Evolutionary conservation across 768 basidiomycete genomes (phyloP).

Genomic region (Mycena belliarum): DNA sequence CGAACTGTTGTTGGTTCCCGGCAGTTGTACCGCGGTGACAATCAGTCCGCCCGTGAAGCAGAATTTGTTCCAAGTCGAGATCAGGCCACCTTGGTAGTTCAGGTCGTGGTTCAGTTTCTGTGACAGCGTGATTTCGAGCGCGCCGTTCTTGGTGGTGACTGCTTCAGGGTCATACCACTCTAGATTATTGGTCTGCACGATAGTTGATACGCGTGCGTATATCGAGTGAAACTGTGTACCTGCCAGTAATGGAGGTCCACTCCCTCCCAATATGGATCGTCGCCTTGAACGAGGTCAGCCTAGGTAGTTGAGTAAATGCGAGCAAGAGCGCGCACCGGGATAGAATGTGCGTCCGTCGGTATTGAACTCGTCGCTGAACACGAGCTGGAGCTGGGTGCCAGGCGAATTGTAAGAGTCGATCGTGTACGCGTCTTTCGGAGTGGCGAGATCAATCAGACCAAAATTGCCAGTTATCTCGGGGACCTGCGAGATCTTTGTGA

Average conservation of each 20-base stretch:
- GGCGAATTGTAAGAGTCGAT: conserved; percentile 55
- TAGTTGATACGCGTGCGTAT: background rate
- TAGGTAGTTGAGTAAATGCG: conserved; percentile 51
- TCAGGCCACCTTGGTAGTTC: conserved; percentile 70
- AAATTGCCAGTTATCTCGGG: conserved; percentile 63
- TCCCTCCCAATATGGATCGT: conserved; percentile 54
- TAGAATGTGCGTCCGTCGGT: conserved; percentile 78
- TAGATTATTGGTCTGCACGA: conserved; percentile 59
- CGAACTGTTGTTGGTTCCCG: conserved; percentile 55
- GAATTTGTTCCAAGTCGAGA: conserved; percentile 75
- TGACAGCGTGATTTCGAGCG: conserved; percentile 73
- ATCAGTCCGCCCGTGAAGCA: conserved; percentile 91
- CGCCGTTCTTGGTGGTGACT: conserved; percentile 71
- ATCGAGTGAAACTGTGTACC: conserved; percentile 30
- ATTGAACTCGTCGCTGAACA: conserved; percentile 92
- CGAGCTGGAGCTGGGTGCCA: conserved; percentile 57
- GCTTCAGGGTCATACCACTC: conserved; percentile 91
- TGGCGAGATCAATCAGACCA: conserved; percentile 76
- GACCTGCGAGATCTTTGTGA: conserved; percentile 36
- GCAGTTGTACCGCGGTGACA: conserved; percentile 66
- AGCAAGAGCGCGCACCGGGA: conserved; percentile 44
- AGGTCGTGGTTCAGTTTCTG: conserved; percentile 68
- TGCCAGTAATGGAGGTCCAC: conserved; percentile 80
- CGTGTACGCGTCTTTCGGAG: conserved; percentile 61
- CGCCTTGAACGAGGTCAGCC: conserved; percentile 37